phyloP scores from a whole-genome alignment of 768 basidiomycete genomes.

The Lactarius sp. region DNA sequence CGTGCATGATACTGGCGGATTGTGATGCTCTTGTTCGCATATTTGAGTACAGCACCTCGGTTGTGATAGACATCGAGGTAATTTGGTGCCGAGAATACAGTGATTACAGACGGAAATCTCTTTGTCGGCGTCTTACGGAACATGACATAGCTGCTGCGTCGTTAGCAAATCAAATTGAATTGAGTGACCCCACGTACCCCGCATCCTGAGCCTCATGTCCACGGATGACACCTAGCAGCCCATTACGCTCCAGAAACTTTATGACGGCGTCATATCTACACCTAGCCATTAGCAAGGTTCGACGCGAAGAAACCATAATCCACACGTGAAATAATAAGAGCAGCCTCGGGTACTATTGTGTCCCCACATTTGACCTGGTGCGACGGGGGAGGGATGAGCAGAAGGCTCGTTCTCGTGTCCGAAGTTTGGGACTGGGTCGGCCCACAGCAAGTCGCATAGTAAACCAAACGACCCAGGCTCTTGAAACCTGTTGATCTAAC shows the following conservation, averaged over 20 bases:
- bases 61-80: conserved; percentile 97
- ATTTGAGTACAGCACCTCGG: conserved; percentile 94
- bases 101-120: conserved; percentile 95
- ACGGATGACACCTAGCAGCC: conserved; percentile 86
- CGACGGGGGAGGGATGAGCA: conserved; percentile 47
- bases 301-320: conserved; percentile 12
- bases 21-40: conserved; percentile 94
- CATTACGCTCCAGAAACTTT: conserved; percentile 89
- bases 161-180: background rate
- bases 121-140: conserved; percentile 91
- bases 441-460: conserved; percentile 94
- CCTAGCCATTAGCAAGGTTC: background rate
- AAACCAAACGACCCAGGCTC: conserved; percentile 91
- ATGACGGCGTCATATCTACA: conserved; percentile 80
- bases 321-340: conserved; percentile 89
- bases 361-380: conserved; percentile 56
- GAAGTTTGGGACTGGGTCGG: conserved; percentile 87
- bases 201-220: conserved; percentile 98
- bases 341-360: conserved; percentile 89
- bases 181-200: conserved; percentile 49
- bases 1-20: conserved; percentile 54
- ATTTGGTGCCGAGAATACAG: conserved; percentile 96
- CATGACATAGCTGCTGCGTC: conserved; percentile 71
- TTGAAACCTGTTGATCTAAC: conserved; percentile 82
- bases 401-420: conserved; percentile 68